These are phyloP conservation scores for Penicillium sp. DNA, from an alignment of 2,329 filamentous ascomycete species.

Conservation along the genomic window DNA sequence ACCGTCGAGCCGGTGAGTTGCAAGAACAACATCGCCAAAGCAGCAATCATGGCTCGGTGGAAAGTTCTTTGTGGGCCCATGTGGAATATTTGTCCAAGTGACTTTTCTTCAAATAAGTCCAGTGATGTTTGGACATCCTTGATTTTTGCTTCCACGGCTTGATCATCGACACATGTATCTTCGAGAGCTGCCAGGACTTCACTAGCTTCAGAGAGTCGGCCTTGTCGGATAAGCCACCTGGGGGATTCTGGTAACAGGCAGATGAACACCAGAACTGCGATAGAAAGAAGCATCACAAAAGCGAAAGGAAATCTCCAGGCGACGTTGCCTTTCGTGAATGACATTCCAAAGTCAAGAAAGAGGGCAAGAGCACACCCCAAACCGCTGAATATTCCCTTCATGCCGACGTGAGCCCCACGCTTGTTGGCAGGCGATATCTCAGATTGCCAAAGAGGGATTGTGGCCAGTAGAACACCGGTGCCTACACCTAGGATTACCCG, in stretches of 20 bases:
- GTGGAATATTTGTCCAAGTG: slow-evolving; percentile 14
- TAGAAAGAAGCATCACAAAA: slow-evolving; percentile 19
- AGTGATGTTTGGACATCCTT: slow-evolving; percentile 22
- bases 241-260: slow-evolving; percentile 22
- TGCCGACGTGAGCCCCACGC: slow-evolving; percentile 24
- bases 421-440: slow-evolving; percentile 23
- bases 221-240: slow-evolving; percentile 23
- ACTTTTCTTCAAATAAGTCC: slow-evolving; percentile 11
- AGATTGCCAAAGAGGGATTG: slow-evolving; percentile 24
- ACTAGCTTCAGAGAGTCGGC: slow-evolving; percentile 16
- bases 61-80: slow-evolving; percentile 24
- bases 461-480: slow-evolving; percentile 19
- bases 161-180: slow-evolving; percentile 7
- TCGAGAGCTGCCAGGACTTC: slow-evolving; percentile 20
- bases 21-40: slow-evolving; percentile 16
- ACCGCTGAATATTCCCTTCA: slow-evolving; percentile 23
- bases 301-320: slow-evolving; percentile 25
- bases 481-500: slow-evolving; percentile 19
- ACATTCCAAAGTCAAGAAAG: slow-evolving; percentile 26
- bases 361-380: slow-evolving; percentile 21
- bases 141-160: slow-evolving; percentile 12
- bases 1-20: slow-evolving; percentile 24
- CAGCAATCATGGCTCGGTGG: slow-evolving; percentile 20
- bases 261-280: slow-evolving; percentile 14
- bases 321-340: slow-evolving; percentile 15